phyloP scores from a whole-genome alignment of 2,329 filamentous ascomycete genomes.

The Fusarium algeriense region DNA sequence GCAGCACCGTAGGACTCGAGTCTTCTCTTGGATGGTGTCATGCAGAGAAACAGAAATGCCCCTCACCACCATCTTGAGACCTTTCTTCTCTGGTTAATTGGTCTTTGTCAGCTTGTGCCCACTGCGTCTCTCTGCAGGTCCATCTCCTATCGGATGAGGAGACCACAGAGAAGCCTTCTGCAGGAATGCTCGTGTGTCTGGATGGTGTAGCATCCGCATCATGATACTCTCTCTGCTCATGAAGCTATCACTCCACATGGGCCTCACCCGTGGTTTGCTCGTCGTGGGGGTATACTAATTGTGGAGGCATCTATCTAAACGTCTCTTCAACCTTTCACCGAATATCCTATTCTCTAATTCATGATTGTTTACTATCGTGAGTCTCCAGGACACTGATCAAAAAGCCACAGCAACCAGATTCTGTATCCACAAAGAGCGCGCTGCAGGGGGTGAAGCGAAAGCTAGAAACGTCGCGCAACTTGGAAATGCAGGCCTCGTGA shows the following conservation, averaged over 20 bases:
- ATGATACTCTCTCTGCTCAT: slow-evolving; percentile 33
- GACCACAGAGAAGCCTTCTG: slow-evolving; percentile 20
- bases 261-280: slow-evolving; percentile 8
- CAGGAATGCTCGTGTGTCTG: slow-evolving; percentile 33
- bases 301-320: slow-evolving; percentile 3
- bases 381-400: slow-evolving; percentile 11
- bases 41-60: slow-evolving; percentile 41
- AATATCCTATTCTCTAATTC: slow-evolving; percentile 1
- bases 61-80: slow-evolving; percentile 38
- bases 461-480: slow-evolving; percentile 34
- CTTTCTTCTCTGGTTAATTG: slow-evolving; percentile 23
- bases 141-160: slow-evolving; percentile 43
- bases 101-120: slow-evolving; percentile 33
- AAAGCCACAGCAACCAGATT: slow-evolving; percentile 37
- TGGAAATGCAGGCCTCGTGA: slow-evolving; percentile 43
- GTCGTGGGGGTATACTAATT: slow-evolving; percentile 32
- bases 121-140: slow-evolving; percentile 43
- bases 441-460: slow-evolving; percentile 41
- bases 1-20: slow-evolving; percentile 35
- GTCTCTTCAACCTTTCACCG: slow-evolving; percentile 8
- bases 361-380: slow-evolving; percentile 30
- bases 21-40: slow-evolving; percentile 45
- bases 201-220: slow-evolving; percentile 38
- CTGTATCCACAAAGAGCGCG: slow-evolving; percentile 35
- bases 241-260: slow-evolving; percentile 35